These are phyloP conservation scores for Magnolia sinica DNA, from an alignment of 164 flowering plant genomes.

Conservation along the genomic window DNA sequence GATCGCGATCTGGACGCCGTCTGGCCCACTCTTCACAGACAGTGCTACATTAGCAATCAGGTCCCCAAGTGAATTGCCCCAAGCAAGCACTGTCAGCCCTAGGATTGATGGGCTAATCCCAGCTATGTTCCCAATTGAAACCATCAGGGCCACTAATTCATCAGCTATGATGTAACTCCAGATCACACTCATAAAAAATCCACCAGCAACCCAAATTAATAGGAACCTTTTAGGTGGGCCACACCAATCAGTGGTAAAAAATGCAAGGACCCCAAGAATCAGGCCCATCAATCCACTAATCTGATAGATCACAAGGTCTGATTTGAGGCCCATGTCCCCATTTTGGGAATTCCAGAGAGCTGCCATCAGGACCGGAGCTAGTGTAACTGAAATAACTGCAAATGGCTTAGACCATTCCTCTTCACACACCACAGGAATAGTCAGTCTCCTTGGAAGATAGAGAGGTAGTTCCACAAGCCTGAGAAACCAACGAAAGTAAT, in stretches of 20 bases:
- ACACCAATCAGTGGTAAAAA: slow-evolving; percentile 23
- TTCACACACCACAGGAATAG: slow-evolving; percentile 46
- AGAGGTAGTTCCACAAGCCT: slow-evolving; percentile 39
- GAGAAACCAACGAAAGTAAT: slow-evolving; percentile 15
- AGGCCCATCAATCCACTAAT: slow-evolving; percentile 25
- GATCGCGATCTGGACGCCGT: slow-evolving; percentile 46
- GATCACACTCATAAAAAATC: slow-evolving; percentile 55
- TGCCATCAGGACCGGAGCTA: slow-evolving; percentile 44
- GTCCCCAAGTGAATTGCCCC: slow-evolving; percentile 61
- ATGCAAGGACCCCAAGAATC: slow-evolving; percentile 30
- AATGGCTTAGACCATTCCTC: slow-evolving; percentile 49
- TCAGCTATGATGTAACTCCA: slow-evolving; percentile 55
- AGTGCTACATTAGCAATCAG: slow-evolving; percentile 46
- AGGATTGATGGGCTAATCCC: slow-evolving; percentile 44
- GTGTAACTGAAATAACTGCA: slow-evolving; percentile 39
- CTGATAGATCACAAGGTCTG: slow-evolving; percentile 14
- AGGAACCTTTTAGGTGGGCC: slow-evolving; percentile 38
- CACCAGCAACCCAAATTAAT: slow-evolving; percentile 51
- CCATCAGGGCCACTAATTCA: slow-evolving; percentile 47
- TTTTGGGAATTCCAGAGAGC: slow-evolving; percentile 33
- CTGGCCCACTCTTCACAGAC: slow-evolving; percentile 34
- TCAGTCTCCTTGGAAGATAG: slow-evolving; percentile 44
- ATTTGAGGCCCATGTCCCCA: not conserved
- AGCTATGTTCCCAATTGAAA: slow-evolving; percentile 37
- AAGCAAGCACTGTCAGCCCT: slow-evolving; percentile 49